These are phyloP conservation scores for Penicillium sp. DNA, from an alignment of 2,329 filamentous ascomycete species.

Conservation along the genomic window DNA sequence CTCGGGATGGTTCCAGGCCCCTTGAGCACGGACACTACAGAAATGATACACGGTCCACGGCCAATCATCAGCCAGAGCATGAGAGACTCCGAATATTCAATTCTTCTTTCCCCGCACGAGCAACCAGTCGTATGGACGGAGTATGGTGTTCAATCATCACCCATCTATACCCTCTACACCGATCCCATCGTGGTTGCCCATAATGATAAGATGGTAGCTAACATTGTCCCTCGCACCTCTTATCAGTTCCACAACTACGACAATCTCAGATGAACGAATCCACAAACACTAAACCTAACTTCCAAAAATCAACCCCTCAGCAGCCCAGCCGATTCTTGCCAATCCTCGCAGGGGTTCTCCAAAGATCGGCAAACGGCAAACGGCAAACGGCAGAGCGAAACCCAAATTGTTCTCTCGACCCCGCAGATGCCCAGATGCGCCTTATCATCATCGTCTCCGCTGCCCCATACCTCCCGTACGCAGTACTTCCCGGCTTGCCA, in stretches of 20 bases:
- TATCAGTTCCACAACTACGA: not conserved
- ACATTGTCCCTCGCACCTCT: not conserved
- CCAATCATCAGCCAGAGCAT: not conserved
- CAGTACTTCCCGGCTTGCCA: not conserved
- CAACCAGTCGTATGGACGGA: not conserved
- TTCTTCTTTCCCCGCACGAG: not conserved
- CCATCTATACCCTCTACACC: too few relatives aligned
- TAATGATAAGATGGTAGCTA: not conserved
- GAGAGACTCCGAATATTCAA: not conserved
- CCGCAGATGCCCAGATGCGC: slow-evolving; percentile 1
- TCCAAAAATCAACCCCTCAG: not conserved
- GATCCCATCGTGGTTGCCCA: not conserved
- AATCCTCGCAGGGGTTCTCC: not conserved
- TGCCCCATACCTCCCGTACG: too few relatives aligned
- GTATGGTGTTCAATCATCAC: not conserved
- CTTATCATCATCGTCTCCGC: not conserved
- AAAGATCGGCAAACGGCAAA: slow-evolving; percentile 5
- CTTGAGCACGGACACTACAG: not conserved
- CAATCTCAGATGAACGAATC: not conserved
- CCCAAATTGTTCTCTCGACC: not conserved
- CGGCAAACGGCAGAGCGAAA: not conserved
- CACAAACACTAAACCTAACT: not conserved
- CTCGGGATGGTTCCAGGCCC: not conserved
- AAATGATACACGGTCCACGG: not conserved
- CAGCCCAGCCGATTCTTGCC: not conserved